Evolutionary conservation across 2,329 filamentous ascomycete species (phyloP), one percentile per base, ranked within the genome.

Genomic region (Arthroderma sp.): DNA sequence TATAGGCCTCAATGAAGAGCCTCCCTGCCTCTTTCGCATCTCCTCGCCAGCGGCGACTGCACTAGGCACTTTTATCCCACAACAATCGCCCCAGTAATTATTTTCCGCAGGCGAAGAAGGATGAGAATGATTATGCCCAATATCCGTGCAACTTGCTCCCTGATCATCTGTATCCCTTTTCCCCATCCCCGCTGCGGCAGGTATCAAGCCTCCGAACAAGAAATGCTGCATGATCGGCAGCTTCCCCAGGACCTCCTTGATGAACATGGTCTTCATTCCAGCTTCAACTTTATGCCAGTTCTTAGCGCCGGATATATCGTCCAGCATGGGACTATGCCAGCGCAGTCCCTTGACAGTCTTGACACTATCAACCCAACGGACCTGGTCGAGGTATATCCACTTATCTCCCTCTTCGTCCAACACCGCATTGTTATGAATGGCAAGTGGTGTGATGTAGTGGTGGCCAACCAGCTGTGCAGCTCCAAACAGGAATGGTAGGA

Each of bases 181-280:
- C 6, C 70, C 66, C 91, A 98, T 96, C 1, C 78, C 85, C 22
- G 85, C 77, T 0, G 73, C 77, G 0, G 89, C 86, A 0, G 85
- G 81, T 1, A 98, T 73, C 42, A 98, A 64, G 6, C 80, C 82
- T 1, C 91, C 91, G 58, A 98, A 98, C 44, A 98, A 59, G 55
- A 98, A 98, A 62, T 98, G 93, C 66, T 98, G 91, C 87, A 96
- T 96, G 37, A 98, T 89, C 1, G 91, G 91, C 45, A 98, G 62
- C 64, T 98, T 98, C 30, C 83, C 80, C 42, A 98, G 65, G 1
- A 98, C 89, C 64, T 98, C 91, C 36, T 81, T 84, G 42, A 89
- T 74, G 59, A 96, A 96, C 93, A 98, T 98, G 53, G 86, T 84
- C 49, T 85, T 77, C 93, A 98, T 96, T 5, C 91, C 91, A 28